Conservation (phyloP, 257 asterid genomes). For the Catharanthus roseus region DNA sequence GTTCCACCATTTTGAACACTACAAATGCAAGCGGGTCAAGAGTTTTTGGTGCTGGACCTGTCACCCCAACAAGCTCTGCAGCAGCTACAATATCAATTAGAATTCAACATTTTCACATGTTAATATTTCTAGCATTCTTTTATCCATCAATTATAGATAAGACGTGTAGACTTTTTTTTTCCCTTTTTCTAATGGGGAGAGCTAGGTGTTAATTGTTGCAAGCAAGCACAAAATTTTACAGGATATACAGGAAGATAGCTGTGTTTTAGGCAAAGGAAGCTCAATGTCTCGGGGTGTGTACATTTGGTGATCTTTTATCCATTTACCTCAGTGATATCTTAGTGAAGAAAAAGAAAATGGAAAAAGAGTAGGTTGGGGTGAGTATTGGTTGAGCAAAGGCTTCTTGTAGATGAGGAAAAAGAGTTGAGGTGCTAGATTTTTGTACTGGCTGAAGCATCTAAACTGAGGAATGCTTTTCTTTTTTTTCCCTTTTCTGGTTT, state of each 20-base stretch:
- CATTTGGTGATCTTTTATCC: not conserved
- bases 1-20: constrained; percentile 57
- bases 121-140: constrained; percentile 16
- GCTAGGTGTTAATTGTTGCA: not conserved
- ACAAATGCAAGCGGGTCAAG: constrained; percentile 71
- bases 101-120: constrained; percentile 14
- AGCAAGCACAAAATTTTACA: not conserved
- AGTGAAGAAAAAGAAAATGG: not conserved
- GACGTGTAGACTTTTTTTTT: not conserved
- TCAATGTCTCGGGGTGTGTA: not conserved
- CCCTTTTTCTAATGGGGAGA: not conserved
- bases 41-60: constrained; percentile 71
- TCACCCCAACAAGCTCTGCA: constrained; percentile 41
- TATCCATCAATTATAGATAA: not conserved
- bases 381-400: not conserved
- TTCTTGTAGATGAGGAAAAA: constrained; percentile 2
- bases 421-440: not conserved
- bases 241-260: not conserved
- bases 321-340: not conserved
- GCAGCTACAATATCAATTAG: constrained; percentile 23
- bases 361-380: not conserved
- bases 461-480: not conserved
- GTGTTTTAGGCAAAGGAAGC: not conserved
- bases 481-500: not conserved
- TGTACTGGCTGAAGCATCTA: constrained; percentile 2